A percentile compares a stretch with the other conserved stretches of the same genome.
These are phyloP conservation scores for Zygoascus bituminiphila DNA, from an alignment of 805 yeast species.

Conservation along the genomic window DNA sequence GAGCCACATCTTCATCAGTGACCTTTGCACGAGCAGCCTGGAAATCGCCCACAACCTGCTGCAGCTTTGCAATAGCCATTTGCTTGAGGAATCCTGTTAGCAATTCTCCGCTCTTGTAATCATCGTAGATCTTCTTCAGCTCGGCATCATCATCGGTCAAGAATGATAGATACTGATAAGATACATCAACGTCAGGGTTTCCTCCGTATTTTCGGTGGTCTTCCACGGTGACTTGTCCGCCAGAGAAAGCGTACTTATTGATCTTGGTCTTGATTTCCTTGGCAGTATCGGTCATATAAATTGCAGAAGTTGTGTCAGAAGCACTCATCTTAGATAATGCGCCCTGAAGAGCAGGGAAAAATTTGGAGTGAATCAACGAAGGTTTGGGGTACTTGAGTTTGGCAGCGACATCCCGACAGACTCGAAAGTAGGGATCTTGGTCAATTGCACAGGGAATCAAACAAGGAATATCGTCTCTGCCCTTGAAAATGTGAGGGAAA, in stretches of 20 bases:
- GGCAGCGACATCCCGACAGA: constrained; percentile 94
- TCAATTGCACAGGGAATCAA: constrained; percentile 98
- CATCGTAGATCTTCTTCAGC: constrained; percentile 50
- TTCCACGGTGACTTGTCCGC: constrained; percentile 81
- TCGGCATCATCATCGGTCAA: constrained; percentile 84
- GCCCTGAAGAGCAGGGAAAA: constrained; percentile 97
- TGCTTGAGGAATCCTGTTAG: constrained; percentile 92
- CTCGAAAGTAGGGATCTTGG: constrained; percentile 97
- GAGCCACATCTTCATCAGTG: constrained; percentile 49
- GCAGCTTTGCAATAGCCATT: constrained; percentile 70
- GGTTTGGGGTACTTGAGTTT: constrained; percentile 88
- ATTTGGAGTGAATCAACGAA: constrained; percentile 83
- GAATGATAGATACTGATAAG: constrained; percentile 86
- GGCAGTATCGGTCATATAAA: constrained; percentile 91
- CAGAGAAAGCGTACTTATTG: constrained; percentile 93
- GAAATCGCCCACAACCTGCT: constrained; percentile 69
- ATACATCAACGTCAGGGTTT: constrained; percentile 89
- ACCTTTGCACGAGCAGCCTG: constrained; percentile 69
- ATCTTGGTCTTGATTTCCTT: constrained; percentile 89
- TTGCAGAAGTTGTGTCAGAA: constrained; percentile 80
- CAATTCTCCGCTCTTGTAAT: constrained; percentile 71
- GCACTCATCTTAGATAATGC: constrained; percentile 96
- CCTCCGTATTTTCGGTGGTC: constrained; percentile 90
- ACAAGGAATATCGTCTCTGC: constrained; percentile 86
- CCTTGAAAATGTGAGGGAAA: constrained; percentile 85